These are phyloP conservation scores for Coleophoma cylindrospora DNA, from an alignment of 2,329 filamentous ascomycete genomes.

Conservation along the genomic window DNA sequence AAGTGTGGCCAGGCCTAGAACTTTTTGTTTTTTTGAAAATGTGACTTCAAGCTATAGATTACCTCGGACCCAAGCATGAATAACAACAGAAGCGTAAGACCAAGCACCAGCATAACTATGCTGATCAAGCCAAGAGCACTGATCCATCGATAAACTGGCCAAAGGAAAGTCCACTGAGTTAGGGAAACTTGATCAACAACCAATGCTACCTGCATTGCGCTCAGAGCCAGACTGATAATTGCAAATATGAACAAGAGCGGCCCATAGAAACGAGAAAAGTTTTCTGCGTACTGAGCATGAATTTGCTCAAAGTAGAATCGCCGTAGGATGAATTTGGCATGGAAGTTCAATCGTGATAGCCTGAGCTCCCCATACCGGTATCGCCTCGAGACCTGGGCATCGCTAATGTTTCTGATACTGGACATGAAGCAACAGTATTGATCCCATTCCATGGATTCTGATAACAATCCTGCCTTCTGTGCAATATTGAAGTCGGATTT, in stretches of 20 bases:
- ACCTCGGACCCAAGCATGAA: too few relatives aligned
- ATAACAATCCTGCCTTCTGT: conserved; percentile 6
- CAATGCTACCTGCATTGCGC: background rate
- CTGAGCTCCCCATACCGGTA: conserved; percentile 14
- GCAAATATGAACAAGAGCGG: background rate
- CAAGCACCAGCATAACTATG: too few relatives aligned
- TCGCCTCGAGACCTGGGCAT: conserved; percentile 9
- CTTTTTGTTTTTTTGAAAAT: too few relatives aligned
- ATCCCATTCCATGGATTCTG: conserved; percentile 5
- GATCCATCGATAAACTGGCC: too few relatives aligned
- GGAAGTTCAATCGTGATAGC: conserved; percentile 10
- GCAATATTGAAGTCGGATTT: conserved; percentile 17
- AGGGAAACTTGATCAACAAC: too few relatives aligned
- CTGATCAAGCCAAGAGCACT: too few relatives aligned
- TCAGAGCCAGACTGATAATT: background rate
- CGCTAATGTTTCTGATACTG: conserved; percentile 8
- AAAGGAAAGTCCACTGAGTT: too few relatives aligned
- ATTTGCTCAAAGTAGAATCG: background rate
- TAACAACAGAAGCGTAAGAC: too few relatives aligned
- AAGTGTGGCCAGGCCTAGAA: too few relatives aligned
- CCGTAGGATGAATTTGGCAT: background rate
- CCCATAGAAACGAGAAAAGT: background rate
- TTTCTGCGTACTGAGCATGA: background rate
- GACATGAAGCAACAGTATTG: conserved; percentile 9
- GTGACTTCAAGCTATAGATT: too few relatives aligned